Evolutionary conservation across 1,284 basidiomycete species (phyloP).

Genomic region (Irpex rosettiformis): DNA sequence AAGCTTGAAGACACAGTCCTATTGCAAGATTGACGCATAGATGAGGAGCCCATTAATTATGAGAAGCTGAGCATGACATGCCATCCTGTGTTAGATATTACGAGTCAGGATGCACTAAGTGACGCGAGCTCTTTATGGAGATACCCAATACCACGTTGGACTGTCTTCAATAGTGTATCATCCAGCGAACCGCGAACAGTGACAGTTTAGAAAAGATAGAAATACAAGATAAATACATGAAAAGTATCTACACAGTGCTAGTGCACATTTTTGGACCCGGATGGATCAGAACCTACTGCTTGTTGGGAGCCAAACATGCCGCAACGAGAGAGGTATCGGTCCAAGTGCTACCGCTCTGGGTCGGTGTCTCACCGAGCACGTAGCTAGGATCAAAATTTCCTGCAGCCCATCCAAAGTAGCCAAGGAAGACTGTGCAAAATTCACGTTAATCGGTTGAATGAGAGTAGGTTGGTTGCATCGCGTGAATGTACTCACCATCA

Average conservation of each 20-base stretch:
- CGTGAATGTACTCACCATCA: slow-evolving; percentile 34
- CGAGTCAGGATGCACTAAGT: no score
- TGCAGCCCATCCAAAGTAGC: slow-evolving; percentile 45
- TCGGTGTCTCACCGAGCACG: slow-evolving; percentile 37
- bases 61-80: no score
- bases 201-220: background rate
- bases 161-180: no score
- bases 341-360: slow-evolving; percentile 34
- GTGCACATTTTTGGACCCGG: background rate
- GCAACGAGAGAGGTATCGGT: slow-evolving; percentile 38
- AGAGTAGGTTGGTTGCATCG: background rate
- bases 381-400: slow-evolving; percentile 33
- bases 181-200: no score
- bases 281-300: background rate
- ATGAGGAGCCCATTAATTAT: no score
- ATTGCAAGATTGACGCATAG: no score
- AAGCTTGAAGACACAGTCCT: no score
- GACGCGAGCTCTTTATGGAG: no score
- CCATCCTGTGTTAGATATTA: no score
- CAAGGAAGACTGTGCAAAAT: slow-evolving; percentile 31
- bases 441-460: background rate
- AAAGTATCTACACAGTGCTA: background rate
- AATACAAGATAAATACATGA: background rate
- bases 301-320: slow-evolving; percentile 37
- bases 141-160: no score